Base-by-base conservation (phyloP, 495 filamentous ascomycete genomes). In the Aspergillus mulundensis region DNA sequence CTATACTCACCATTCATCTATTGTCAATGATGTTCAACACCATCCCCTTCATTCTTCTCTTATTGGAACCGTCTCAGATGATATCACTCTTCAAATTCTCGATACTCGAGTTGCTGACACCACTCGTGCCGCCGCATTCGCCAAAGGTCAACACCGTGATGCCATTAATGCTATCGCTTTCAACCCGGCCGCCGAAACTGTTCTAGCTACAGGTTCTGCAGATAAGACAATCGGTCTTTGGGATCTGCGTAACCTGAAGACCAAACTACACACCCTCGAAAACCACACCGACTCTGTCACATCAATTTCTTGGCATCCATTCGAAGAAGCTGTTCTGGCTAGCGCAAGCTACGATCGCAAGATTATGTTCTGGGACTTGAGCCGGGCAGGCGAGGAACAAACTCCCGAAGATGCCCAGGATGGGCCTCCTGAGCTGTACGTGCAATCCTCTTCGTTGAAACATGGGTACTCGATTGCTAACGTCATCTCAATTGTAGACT, bases 1-100 rank as follows among this genome's bases (percentile, higher is more conserved):
- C 21, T 99, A 90, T 70, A 95, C 86, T 0, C 88, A 96, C 54
- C 95, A 97, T 66, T 83, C 77, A 23, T 86, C 94, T 4, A 89
- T 91, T 38, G 95, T 99, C 61, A 97, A 97, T 63, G 95, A 97
- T 63, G 94, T 99, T 36, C 88, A 96, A 70, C 86, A 96, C 66
- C 91, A 97, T 65, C 92, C 93, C 23, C 75, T 90, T 45, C 87
- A 90, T 54, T 81, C 82, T 36, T 83, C 83, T 50, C 82, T 95
- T 53, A 90, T 98, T 51, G 95, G 91, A 53, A 91, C 88, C 15
- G 94, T 96, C 1, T 97, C 95, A 19, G 95, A 99, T 66, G 95
- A 99, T 64, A 80, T 93, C 55, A 96, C 89, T 5, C 82, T 97
- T 38, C 88, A 96, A 68, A 88, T 99, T 50, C 78, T 97, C 49